Percentiles rank a stretch among this genome's conserved stretches.
phyloP scores from a whole-genome alignment of 2,329 filamentous ascomycete genomes.

The Botrytis fragariae region DNA sequence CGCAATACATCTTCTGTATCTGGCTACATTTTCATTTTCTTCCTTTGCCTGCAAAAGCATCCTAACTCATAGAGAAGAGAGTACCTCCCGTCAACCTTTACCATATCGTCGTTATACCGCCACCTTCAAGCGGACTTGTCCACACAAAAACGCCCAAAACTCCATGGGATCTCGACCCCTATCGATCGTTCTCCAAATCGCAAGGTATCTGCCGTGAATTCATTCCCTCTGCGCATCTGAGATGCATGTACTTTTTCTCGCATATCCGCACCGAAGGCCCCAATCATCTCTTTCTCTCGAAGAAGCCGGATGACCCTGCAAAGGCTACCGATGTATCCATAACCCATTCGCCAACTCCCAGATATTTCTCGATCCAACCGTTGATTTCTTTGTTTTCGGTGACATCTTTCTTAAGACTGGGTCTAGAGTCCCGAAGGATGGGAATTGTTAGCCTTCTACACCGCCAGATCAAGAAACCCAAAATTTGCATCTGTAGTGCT shows the following conservation, averaged over 20 bases:
- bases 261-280: not conserved
- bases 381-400: conserved; percentile 79
- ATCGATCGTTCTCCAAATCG: not conserved
- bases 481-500: not conserved
- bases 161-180: conserved; percentile 4
- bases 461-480: not conserved
- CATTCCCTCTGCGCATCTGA: not conserved
- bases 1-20: not conserved
- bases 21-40: not conserved
- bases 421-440: conserved; percentile 49
- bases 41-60: not conserved
- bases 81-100: not conserved
- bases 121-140: not conserved
- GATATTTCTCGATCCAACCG: conserved; percentile 89
- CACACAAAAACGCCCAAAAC: conserved; percentile 15
- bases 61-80: not conserved
- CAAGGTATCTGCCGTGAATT: conserved; percentile 1
- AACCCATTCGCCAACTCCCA: conserved; percentile 93
- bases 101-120: not conserved
- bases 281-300: conserved; percentile 76
- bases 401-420: conserved; percentile 86
- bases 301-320: conserved; percentile 82
- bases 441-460: conserved; percentile 45
- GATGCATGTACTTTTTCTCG: not conserved
- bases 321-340: conserved; percentile 97